Conservation (phyloP, 352 stramenopile genomes). For the Phytophthora sansomeana region DNA sequence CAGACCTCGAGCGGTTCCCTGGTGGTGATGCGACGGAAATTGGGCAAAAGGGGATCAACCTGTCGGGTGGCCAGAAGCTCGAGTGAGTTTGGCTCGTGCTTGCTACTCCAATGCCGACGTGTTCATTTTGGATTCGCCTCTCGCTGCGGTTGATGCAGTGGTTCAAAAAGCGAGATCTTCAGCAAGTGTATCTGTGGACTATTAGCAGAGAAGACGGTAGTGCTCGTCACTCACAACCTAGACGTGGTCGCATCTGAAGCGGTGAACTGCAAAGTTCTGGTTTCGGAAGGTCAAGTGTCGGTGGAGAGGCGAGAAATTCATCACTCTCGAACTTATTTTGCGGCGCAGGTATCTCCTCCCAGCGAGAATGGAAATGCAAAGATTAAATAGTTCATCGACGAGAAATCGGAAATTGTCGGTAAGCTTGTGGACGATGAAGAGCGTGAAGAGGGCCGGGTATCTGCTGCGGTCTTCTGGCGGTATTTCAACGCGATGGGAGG, state of each 20-base stretch:
- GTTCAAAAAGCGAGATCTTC: constrained; percentile 92
- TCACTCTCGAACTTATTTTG: constrained; percentile 5
- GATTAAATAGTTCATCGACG: background rate
- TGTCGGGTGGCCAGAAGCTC: constrained; percentile 92
- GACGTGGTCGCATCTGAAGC: constrained; percentile 49
- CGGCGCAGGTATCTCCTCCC: background rate
- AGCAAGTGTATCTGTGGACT: constrained; percentile 38
- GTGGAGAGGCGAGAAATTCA: background rate
- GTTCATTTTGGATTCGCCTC: constrained; percentile 93
- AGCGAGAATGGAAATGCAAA: background rate
- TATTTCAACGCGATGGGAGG: constrained; percentile 56
- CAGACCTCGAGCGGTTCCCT: constrained; percentile 88
- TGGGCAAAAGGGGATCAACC: constrained; percentile 94
- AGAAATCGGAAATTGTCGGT: constrained; percentile 10
- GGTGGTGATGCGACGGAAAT: constrained; percentile 93
- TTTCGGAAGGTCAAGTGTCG: constrained; percentile 20
- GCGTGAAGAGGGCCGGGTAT: constrained; percentile 47
- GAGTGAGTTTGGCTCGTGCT: constrained; percentile 65
- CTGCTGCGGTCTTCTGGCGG: constrained; percentile 35
- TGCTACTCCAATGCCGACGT: constrained; percentile 63
- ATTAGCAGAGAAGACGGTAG: constrained; percentile 60
- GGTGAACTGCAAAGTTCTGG: constrained; percentile 21
- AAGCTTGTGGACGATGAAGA: constrained; percentile 51
- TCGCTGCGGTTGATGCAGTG: constrained; percentile 93
- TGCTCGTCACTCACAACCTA: constrained; percentile 93